Base-by-base conservation (phyloP, 1,284 basidiomycete genomes). In the Inonotus obliquus region DNA sequence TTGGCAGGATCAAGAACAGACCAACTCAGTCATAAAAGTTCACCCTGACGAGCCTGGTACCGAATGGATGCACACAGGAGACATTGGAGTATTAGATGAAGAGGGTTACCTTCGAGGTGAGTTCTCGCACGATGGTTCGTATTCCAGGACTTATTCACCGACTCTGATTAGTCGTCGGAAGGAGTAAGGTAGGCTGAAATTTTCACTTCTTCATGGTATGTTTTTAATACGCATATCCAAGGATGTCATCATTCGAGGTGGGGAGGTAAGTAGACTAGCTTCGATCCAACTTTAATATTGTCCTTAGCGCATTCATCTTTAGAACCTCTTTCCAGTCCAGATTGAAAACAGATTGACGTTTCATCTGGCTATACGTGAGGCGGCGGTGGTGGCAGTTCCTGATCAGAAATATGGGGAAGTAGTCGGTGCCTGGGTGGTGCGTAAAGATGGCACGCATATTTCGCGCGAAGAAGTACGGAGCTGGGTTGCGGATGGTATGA, bases 241-340 rank as follows among this genome's bases (percentile, higher is more conserved):
- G 83, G 92, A 94, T 71, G 82, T 94, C 55, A 92, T 95, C 70
- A 94, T 94, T 66, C 87, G 92, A 19, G 92, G 92, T 27, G 92
- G 92, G 67, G 91, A 94, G 78, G 87, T 86, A 65, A 13, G 67
- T 47, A 23, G 21, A n/a, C 19, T 25, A 44, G 32, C 38, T 32
- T 39, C 5, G 35, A 39, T 51, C 19, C n/a, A 25, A 2, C 39
- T 49, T 19, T n/a, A 27, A 14, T 41, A 14, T 17, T 49, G 10
- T 47, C n/a, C 44, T 41, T 29, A 35, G 9, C 41, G 23, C 32
- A 35, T 35, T 48, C 29, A 21, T 13, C n/a, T 52, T 23, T 60
- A 89, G 85, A 94, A 92, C 69, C 77, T 94, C 27, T 93, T 91
- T 73, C 92, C 92, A 0, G 86, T 92, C 32, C 87, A 89, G 67